Conservation (phyloP, 2,329 filamentous ascomycete species). For the Sporothrix brasiliensis region DNA sequence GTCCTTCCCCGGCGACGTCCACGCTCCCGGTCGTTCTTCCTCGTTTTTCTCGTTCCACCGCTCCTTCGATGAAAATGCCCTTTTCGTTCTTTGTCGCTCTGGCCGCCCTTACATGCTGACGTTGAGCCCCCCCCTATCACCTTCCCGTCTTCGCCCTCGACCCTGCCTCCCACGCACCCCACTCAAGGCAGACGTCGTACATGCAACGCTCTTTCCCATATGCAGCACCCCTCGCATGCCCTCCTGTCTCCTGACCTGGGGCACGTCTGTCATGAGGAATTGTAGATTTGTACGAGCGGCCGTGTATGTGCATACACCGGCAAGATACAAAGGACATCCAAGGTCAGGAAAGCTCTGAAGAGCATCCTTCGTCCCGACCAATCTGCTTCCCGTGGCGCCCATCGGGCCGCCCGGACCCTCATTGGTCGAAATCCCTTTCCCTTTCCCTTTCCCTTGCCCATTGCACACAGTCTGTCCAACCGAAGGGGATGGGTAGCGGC, state of each 20-base stretch:
- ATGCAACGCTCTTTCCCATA: conserved; percentile 21
- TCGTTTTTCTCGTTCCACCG: conserved; percentile 27
- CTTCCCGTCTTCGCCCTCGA: neutral
- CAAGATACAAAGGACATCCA: neutral
- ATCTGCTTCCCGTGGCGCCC: conserved; percentile 11
- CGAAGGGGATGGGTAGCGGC: conserved; percentile 9
- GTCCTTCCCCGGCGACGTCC: conserved; percentile 26
- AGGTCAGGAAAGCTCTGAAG: neutral
- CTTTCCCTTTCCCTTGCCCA: neutral
- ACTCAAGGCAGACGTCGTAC: neutral
- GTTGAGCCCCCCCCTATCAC: conserved; percentile 5
- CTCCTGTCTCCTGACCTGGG: conserved; percentile 23
- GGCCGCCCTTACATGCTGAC: neutral
- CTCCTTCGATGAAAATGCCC: conserved; percentile 31
- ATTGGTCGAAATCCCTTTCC: conserved; percentile 11
- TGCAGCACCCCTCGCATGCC: conserved; percentile 26
- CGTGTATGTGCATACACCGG: neutral
- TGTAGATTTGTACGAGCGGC: neutral
- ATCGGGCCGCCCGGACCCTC: neutral
- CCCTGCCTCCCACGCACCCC: conserved; percentile 21
- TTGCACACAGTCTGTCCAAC: neutral
- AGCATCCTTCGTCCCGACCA: neutral
- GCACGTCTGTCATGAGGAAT: conserved; percentile 1
- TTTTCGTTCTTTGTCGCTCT: conserved; percentile 17
- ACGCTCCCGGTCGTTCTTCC: conserved; percentile 24